Percentiles rank a stretch among this genome's conserved stretches.
phyloP scores from a whole-genome alignment of 805 yeast species.

The Komagataella pastoris region DNA sequence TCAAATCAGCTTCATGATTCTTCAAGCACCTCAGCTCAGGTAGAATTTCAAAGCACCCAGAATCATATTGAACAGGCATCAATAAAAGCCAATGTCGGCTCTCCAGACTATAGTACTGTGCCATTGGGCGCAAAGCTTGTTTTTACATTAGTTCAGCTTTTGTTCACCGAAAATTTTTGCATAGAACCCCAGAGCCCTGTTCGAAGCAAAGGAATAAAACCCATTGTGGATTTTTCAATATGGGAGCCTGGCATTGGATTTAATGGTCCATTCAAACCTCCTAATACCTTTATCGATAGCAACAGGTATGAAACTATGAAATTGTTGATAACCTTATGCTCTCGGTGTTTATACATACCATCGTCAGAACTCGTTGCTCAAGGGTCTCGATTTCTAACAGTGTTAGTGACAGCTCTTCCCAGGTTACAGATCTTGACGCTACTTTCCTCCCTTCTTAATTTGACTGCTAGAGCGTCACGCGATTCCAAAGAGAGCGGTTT shows the following conservation, averaged over 20 bases:
- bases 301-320: slow-evolving; percentile 59
- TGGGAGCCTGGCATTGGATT: slow-evolving; percentile 82
- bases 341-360: slow-evolving; percentile 42
- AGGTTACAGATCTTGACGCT: slow-evolving; percentile 33
- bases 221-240: slow-evolving; percentile 23
- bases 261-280: slow-evolving; percentile 13
- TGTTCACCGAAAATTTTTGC: slow-evolving; percentile 48
- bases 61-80: slow-evolving; percentile 7
- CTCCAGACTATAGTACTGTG: slow-evolving; percentile 3
- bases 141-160: slow-evolving; percentile 25
- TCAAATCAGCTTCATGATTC: slow-evolving; percentile 8
- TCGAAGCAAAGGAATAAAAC: slow-evolving; percentile 1
- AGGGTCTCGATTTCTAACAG: slow-evolving; percentile 53
- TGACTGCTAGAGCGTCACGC: slow-evolving; percentile 37
- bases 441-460: slow-evolving; percentile 61
- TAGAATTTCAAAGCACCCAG: slow-evolving; percentile 6
- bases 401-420: slow-evolving; percentile 35
- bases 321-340: slow-evolving; percentile 44
- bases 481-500: slow-evolving; percentile 30
- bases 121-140: slow-evolving; percentile 27
- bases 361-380: slow-evolving; percentile 25
- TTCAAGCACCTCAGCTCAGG: slow-evolving; percentile 9
- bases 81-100: slow-evolving; percentile 6
- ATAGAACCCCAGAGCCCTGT: slow-evolving; percentile 13
- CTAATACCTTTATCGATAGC: slow-evolving; percentile 33